Evolutionary conservation across 2,329 filamentous ascomycete genomes (phyloP).

Genomic region (Penicillium griseofulvum): DNA sequence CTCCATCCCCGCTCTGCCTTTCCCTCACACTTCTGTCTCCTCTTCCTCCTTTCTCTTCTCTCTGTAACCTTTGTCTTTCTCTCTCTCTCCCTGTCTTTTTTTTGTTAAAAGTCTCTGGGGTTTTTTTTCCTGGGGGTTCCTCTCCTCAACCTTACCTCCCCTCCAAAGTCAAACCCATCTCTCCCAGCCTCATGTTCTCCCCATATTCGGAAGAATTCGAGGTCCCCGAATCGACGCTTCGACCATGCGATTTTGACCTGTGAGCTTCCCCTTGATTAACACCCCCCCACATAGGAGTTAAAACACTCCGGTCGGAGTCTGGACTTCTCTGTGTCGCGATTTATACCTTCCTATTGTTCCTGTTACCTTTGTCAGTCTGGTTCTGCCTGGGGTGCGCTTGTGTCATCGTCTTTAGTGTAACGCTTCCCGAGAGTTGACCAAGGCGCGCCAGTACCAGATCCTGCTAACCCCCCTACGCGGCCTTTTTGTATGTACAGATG

Average conservation of each 20-base stretch:
- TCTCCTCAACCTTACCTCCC: slow-evolving; percentile 4
- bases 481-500: slow-evolving; percentile 40
- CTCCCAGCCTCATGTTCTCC: slow-evolving; percentile 29
- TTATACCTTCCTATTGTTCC: slow-evolving; percentile 4
- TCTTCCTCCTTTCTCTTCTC: slow-evolving; percentile 4
- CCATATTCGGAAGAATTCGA: slow-evolving; percentile 30
- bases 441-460: slow-evolving; percentile 33
- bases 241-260: slow-evolving; percentile 31
- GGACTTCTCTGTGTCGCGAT: slow-evolving; percentile 11
- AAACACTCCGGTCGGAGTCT: slow-evolving; percentile 15
- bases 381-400: slow-evolving; percentile 38
- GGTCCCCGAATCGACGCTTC: slow-evolving; percentile 27
- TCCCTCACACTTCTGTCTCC: slow-evolving; percentile 11
- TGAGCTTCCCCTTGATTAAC: slow-evolving; percentile 16
- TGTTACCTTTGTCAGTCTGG: slow-evolving; percentile 22
- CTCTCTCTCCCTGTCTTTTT: slow-evolving; percentile 6
- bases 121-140: slow-evolving; percentile 1
- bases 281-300: slow-evolving; percentile 7
- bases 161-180: not conserved
- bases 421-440: slow-evolving; percentile 33
- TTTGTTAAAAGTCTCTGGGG: slow-evolving; percentile 9
- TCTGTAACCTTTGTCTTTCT: slow-evolving; percentile 12
- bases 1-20: slow-evolving; percentile 23
- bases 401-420: slow-evolving; percentile 41
- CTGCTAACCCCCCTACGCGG: slow-evolving; percentile 34